A percentile compares a stretch with the other conserved stretches of the same genome.
Evolutionary conservation across 371 early-diverging fungal genomes (phyloP).

Genomic region (Mucor indicus): DNA sequence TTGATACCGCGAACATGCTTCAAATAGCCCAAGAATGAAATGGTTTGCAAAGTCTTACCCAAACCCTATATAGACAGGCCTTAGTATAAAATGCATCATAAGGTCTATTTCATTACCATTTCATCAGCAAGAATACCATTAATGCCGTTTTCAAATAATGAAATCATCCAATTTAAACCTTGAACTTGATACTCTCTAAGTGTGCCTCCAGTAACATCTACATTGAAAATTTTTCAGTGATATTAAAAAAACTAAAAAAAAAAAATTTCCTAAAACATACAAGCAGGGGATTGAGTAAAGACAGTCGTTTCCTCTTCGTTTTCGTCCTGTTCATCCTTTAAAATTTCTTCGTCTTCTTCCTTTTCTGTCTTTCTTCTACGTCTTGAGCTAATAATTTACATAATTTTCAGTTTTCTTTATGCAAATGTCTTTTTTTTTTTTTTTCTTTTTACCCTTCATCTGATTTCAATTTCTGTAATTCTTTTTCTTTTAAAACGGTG

Average conservation of each 20-base stretch:
- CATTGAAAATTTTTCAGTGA: neutral
- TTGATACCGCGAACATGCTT: slow-evolving; percentile 73
- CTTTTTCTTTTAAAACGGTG: slow-evolving; percentile 39
- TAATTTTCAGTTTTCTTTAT: neutral
- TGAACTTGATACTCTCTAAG: slow-evolving; percentile 97
- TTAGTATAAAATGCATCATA: neutral
- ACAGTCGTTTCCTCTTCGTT: slow-evolving; percentile 57
- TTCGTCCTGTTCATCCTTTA: slow-evolving; percentile 73
- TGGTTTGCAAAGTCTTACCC: slow-evolving; percentile 98
- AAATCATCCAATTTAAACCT: slow-evolving; percentile 99
- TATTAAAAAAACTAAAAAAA: neutral
- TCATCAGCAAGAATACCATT: slow-evolving; percentile 99
- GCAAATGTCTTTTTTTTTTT: neutral
- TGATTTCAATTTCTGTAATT: slow-evolving; percentile 30
- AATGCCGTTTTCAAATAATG: slow-evolving; percentile 95
- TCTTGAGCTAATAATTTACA: slow-evolving; percentile 45
- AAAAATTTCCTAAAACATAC: slow-evolving; percentile 44
- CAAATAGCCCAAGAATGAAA: slow-evolving; percentile 94
- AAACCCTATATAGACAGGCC: slow-evolving; percentile 72
- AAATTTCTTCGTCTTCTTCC: slow-evolving; percentile 90
- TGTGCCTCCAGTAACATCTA: slow-evolving; percentile 85
- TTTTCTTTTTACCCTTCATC: slow-evolving; percentile 34
- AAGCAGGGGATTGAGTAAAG: slow-evolving; percentile 87
- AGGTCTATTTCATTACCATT: slow-evolving; percentile 66
- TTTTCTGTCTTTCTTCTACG: slow-evolving; percentile 93